Conservation (phyloP, 306 rosid species). For the Dalbergia cultrata region DNA sequence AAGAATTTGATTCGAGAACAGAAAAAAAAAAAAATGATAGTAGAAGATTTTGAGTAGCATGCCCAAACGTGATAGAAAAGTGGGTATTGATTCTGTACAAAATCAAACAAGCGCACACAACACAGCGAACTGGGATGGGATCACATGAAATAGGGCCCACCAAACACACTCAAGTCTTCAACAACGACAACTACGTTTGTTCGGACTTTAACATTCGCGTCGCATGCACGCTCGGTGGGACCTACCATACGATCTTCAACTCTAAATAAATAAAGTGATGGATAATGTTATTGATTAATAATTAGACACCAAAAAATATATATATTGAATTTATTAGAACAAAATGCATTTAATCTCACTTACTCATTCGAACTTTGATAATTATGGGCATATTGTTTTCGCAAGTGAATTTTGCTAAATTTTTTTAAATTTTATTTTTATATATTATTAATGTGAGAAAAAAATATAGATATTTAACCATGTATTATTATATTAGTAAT, state of each 20-base stretch:
- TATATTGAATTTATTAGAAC: no score
- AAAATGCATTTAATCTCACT: no score
- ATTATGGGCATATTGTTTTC: no score
- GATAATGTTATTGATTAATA: no score
- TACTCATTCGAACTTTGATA: no score
- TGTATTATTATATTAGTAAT: no score
- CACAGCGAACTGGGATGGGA: background rate
- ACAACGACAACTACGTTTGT: background rate
- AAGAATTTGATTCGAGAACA: background rate
- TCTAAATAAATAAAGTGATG: background rate
- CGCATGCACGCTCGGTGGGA: background rate
- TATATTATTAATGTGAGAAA: no score
- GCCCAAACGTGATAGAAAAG: background rate
- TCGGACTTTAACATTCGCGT: background rate
- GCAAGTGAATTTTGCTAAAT: no score
- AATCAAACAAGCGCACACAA: background rate
- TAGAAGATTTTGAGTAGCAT: background rate
- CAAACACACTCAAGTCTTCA: background rate
- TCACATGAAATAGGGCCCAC: background rate
- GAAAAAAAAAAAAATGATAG: background rate
- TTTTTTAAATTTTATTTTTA: no score
- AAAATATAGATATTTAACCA: no score
- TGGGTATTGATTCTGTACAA: background rate
- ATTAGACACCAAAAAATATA: no score
- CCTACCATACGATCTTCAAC: background rate